Base-by-base conservation (phyloP, 192 early-diverging fungal species). In the Gaertneriomyces semiglobifer region DNA sequence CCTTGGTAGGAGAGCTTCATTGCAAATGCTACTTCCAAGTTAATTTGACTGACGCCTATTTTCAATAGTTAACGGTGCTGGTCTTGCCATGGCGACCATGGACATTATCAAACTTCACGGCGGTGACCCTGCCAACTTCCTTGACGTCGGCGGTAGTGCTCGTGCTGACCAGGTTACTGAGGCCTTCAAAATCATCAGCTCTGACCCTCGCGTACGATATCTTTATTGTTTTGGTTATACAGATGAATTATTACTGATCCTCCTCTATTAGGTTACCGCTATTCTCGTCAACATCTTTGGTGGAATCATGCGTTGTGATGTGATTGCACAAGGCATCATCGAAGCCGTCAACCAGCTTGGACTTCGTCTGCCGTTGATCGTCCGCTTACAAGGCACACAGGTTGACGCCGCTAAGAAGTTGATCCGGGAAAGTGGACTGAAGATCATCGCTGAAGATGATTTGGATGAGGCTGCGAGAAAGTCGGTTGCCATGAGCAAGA, bases 91-190 rank as follows among this genome's bases (percentile, higher is more conserved):
- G 96, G 90, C 96, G 56, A 99, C 96, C 59, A 99, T 97, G 95
- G 96, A 99, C 78, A 99, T 99, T 72, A 97, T 99, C 79, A 96
- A 99, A 84, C 85, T 99, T 57, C 88, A 99, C 82, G 96, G 95
- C 61, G 96, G 96, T 44, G 91, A 93, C 66, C 96, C 96, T 7
- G 96, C 95, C 73, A 99, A 99, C 86, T 99, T 99, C 82, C 86
- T 99, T 62, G 95, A 99, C 77, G 96, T 99, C 67, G 96, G 96
- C 66, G 96, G 96, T 69, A 89, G 93, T 71, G 95, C 96, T 58
- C 92, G 89, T 19, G 86, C 93, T 58, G 88, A 94, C 66, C 93
- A 95, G 80, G 95, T 99, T 66, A 93, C 90, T 53, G 95, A 97
- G 74, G 97, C 97, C 43, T 98, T 99, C 85, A 95, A 99, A 82